Conservation (phyloP, 495 filamentous ascomycete genomes). For the Penicillium verhagenii region DNA sequence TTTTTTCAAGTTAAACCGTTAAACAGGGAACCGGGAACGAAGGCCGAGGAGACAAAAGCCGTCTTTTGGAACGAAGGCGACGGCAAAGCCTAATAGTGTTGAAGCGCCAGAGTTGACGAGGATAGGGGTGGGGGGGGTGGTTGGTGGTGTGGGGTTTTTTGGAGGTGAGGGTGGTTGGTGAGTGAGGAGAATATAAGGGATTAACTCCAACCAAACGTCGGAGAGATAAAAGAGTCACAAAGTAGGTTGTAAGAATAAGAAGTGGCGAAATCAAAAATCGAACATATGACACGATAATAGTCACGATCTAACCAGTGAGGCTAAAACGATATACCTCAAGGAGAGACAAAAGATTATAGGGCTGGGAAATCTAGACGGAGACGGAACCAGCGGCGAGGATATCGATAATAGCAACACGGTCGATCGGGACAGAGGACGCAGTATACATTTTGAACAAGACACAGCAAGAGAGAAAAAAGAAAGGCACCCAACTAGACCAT, state of each 20-base stretch:
- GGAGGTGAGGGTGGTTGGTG: too few species aligned
- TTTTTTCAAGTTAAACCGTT: constrained; percentile 43
- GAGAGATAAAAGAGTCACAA: not conserved
- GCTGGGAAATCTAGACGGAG: constrained; percentile 15
- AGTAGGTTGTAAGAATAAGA: constrained; percentile 1
- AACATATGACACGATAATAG: constrained; percentile 4
- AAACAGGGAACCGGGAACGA: constrained; percentile 49
- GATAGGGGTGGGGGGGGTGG: constrained; percentile 5
- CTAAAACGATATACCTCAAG: constrained; percentile 13
- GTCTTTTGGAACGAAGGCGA: constrained; percentile 47
- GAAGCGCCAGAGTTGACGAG: constrained; percentile 35
- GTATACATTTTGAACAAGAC: constrained; percentile 32
- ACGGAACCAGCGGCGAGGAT: constrained; percentile 21
- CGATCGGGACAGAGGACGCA: constrained; percentile 27
- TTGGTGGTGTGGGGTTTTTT: too few species aligned
- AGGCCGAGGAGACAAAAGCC: constrained; percentile 45
- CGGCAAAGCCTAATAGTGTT: constrained; percentile 42
- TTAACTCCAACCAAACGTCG: not conserved
- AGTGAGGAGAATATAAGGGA: not conserved
- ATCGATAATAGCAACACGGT: constrained; percentile 26
- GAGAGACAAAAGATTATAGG: constrained; percentile 21
- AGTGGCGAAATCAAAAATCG: constrained; percentile 1
- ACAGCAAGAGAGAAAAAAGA: not conserved
- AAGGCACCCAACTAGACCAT: constrained; percentile 26
- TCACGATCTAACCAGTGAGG: constrained; percentile 29